Evolutionary conservation across 1,284 basidiomycete species (phyloP), one percentile per base, ranked within the genome.

Genomic region (Phylloboletellus chloephorus): DNA sequence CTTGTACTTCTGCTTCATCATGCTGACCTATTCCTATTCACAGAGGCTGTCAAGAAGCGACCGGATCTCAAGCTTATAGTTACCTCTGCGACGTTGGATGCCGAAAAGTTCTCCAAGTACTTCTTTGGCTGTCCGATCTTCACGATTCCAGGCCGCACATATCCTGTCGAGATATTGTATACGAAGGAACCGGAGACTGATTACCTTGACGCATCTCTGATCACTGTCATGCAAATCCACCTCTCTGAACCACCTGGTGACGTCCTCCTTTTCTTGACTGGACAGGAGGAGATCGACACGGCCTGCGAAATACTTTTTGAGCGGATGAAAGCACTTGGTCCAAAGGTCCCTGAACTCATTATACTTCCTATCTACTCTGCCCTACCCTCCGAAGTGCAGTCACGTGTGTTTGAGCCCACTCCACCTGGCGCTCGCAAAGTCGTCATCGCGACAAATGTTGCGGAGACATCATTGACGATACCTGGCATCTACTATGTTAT

Each of bases 141-240:
- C 74, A 97, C 95, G n/a, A 98, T 98, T 52, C 95, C 96, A 10
- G 96, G 96, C 51, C 84, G 94, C 54, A 94, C 94, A n/a, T 98
- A 89, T 68, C 95, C 95, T 3, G 96, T 98, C 49, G 96, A 99
- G 65, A 79, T 92, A 31, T 72, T 98, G 15, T 98, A 98, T 68
- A 98, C 95, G 51, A 98, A 98, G 65, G 95, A 98, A 59, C 95
- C 96, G 0, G 96, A 98, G 66, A 78, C 79, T n/a, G 96, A 99
- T 65, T 98, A 98, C 65, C 79, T 99, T 46, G 96, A 98, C 56
- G 94, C 95, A 0, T 91, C 93, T 15, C 81, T 99, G 47, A 98
- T 98, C 57, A 98, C 95, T 1, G 89, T 98, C 58, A 95, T 98
- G 87, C 95, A 98, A 67, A 99, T 99, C 51, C 96, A 99, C 62